A percentile compares a stretch with the other conserved stretches of the same genome.
These are phyloP conservation scores for Cymbidium sinense DNA, from an alignment of 106 monocot species.

Conservation along the genomic window DNA sequence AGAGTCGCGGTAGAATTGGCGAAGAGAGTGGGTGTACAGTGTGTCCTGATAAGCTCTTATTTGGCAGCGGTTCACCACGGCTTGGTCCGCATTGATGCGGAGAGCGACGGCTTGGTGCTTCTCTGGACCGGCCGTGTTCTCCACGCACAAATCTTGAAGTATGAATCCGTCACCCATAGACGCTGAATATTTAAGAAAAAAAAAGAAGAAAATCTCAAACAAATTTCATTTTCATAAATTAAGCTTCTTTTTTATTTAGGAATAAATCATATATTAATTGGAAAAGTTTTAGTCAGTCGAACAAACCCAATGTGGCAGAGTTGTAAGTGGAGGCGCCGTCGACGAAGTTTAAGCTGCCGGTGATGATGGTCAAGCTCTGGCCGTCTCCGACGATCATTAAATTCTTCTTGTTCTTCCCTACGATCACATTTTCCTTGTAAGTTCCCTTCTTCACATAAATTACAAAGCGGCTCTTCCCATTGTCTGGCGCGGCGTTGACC, in stretches of 20 bases:
- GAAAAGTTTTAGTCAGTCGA: background rate
- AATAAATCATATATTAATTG: background rate
- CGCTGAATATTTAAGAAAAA: constrained; percentile 10
- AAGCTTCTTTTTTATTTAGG: too few species aligned
- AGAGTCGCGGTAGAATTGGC: constrained; percentile 39
- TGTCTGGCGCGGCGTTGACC: constrained; percentile 12
- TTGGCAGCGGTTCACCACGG: constrained; percentile 30
- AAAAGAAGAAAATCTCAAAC: background rate
- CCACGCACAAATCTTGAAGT: constrained; percentile 36
- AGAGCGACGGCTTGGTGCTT: constrained; percentile 74
- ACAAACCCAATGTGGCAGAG: constrained; percentile 35
- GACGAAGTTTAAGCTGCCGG: constrained; percentile 27
- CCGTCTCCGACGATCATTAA: constrained; percentile 36
- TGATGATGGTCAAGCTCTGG: constrained; percentile 18
- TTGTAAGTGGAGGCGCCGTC: constrained; percentile 28
- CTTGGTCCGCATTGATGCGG: constrained; percentile 21
- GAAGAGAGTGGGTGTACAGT: constrained; percentile 28
- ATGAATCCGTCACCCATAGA: constrained; percentile 28
- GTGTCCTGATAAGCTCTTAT: constrained; percentile 38
- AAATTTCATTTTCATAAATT: too few species aligned
- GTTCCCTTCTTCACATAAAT: constrained; percentile 31
- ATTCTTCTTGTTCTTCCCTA: constrained; percentile 30
- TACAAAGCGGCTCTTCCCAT: constrained; percentile 1
- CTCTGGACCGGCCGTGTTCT: constrained; percentile 58
- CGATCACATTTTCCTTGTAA: constrained; percentile 26